Evolutionary conservation across 768 basidiomycete species (phyloP).

Genomic region (Phallus indusiatus): DNA sequence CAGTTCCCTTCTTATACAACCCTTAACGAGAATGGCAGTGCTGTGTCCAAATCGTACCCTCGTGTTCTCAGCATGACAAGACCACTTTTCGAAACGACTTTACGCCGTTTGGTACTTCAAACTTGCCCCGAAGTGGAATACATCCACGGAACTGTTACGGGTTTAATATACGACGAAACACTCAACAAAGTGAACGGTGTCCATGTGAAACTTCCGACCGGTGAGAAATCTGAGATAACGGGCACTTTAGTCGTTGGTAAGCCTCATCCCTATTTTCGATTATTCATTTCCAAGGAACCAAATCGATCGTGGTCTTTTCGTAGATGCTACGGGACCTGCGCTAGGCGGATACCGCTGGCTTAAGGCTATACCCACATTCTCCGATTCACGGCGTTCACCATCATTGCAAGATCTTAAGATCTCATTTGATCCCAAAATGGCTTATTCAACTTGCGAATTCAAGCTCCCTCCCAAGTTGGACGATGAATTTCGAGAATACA

Average conservation of each 20-base stretch:
- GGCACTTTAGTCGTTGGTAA: constrained; percentile 19
- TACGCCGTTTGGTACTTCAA: constrained; percentile 20
- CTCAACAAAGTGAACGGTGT: constrained; percentile 1
- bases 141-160: constrained; percentile 22
- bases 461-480: neutral
- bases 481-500: neutral
- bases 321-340: constrained; percentile 26
- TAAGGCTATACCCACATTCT: neutral
- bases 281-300: too few species aligned
- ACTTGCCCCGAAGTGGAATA: constrained; percentile 17
- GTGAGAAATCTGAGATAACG: constrained; percentile 5
- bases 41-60: neutral
- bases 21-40: constrained; percentile 14
- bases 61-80: constrained; percentile 14
- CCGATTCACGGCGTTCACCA: neutral
- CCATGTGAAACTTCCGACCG: neutral
- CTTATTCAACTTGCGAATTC: constrained; percentile 2
- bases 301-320: neutral
- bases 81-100: constrained; percentile 21
- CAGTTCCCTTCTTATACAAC: constrained; percentile 22
- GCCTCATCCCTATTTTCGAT: neutral
- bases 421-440: constrained; percentile 6
- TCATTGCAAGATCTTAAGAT: neutral
- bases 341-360: constrained; percentile 22
- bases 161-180: constrained; percentile 14